A percentile compares a stretch with the other conserved stretches of the same genome.
Conservation (phyloP, 176 grass and related monocot genomes). For the Zoysia pacifica region DNA sequence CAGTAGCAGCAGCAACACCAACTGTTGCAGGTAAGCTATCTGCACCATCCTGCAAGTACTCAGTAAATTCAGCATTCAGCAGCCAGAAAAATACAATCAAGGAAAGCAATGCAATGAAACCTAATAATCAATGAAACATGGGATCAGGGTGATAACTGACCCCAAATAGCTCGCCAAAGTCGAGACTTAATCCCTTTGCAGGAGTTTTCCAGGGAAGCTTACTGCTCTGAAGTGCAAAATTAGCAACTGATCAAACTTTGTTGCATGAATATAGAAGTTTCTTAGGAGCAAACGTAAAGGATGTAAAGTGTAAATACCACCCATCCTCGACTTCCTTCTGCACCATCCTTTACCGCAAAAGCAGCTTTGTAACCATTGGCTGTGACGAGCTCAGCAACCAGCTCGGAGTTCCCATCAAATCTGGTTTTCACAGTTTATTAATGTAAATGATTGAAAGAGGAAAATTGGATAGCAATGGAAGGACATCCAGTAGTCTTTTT, state of each 20-base stretch:
- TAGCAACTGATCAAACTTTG: slow-evolving; percentile 45
- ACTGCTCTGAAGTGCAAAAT: slow-evolving; percentile 71
- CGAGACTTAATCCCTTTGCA: slow-evolving; percentile 63
- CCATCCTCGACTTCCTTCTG: slow-evolving; percentile 87
- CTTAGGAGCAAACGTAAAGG: slow-evolving; percentile 1
- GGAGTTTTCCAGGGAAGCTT: slow-evolving; percentile 82
- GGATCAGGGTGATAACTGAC: slow-evolving; percentile 48
- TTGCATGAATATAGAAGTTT: slow-evolving; percentile 29
- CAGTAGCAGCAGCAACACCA: no score
- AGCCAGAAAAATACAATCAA: not conserved
- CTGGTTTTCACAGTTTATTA: slow-evolving; percentile 46
- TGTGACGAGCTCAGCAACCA: slow-evolving; percentile 81
- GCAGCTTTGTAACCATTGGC: slow-evolving; percentile 91
- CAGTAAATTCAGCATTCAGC: slow-evolving; percentile 29
- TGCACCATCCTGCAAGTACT: no score
- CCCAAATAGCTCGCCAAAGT: slow-evolving; percentile 68
- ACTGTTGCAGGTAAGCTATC: no score
- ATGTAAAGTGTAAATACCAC: slow-evolving; percentile 49
- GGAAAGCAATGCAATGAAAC: not conserved
- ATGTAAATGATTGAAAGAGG: slow-evolving; percentile 31
- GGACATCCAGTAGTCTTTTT: not conserved
- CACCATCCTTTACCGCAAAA: slow-evolving; percentile 89
- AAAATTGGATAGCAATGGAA: slow-evolving; percentile 8
- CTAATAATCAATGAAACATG: slow-evolving; percentile 6
- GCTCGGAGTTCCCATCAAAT: slow-evolving; percentile 80